A percentile compares a stretch with the other conserved stretches of the same genome.
phyloP scores from a whole-genome alignment of 768 basidiomycete species.

The Lentinula raphanica region DNA sequence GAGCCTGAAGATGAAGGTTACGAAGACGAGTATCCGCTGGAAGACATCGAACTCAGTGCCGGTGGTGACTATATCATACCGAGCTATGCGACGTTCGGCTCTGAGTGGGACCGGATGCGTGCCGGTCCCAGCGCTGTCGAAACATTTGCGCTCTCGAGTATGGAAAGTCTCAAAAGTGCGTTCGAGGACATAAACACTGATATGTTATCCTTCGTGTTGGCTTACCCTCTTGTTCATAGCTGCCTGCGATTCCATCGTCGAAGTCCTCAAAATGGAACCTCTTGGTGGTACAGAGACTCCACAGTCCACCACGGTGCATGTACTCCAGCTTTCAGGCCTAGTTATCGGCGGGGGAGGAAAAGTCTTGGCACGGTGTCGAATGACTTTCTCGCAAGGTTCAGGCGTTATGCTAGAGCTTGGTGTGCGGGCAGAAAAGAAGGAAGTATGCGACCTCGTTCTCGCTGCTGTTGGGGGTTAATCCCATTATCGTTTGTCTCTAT shows the following conservation, averaged over 20 bases:
- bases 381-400: constrained; percentile 87
- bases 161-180: constrained; percentile 92
- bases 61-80: constrained; percentile 94
- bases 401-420: constrained; percentile 91
- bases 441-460: constrained; percentile 81
- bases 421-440: constrained; percentile 88
- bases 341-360: constrained; percentile 94
- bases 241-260: constrained; percentile 93
- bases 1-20: constrained; percentile 98
- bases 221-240: constrained; percentile 43
- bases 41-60: constrained; percentile 91
- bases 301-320: constrained; percentile 81
- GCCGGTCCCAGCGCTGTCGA: constrained; percentile 78
- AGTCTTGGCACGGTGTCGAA: constrained; percentile 87
- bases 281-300: constrained; percentile 88
- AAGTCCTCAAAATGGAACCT: constrained; percentile 95
- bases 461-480: constrained; percentile 75
- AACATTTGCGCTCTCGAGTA: constrained; percentile 87
- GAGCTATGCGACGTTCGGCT: constrained; percentile 85
- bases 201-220: not conserved
- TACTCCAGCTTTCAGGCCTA: constrained; percentile 87
- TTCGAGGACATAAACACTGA: constrained; percentile 7
- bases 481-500: not conserved
- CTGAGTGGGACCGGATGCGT: constrained; percentile 93
- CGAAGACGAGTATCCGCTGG: constrained; percentile 96